phyloP scores from a whole-genome alignment of 129 eudicot species.

The Centrapalus pauciflorus region DNA sequence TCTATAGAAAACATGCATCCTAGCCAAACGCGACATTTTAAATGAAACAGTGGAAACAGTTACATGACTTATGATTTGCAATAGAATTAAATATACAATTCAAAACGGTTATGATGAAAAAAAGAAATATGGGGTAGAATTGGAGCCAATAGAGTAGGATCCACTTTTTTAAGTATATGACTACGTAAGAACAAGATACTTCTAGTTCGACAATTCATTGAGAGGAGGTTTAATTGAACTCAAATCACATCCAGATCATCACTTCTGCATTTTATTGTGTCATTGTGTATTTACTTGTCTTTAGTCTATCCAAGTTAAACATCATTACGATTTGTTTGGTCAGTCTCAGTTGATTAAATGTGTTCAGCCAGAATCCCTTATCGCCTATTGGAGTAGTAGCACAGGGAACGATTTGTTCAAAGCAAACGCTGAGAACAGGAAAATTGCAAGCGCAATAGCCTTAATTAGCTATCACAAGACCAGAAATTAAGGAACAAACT shows the following conservation, averaged over 20 bases:
- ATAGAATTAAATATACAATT: not conserved
- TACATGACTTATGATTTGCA: constrained; percentile 5
- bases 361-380: not conserved
- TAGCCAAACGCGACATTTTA: not conserved
- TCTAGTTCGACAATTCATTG: not conserved
- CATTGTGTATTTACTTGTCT: not conserved
- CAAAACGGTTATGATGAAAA: not conserved
- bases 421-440: too few relatives aligned
- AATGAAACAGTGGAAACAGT: not conserved
- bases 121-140: constrained; percentile 2
- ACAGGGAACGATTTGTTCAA: too few relatives aligned
- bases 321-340: not conserved
- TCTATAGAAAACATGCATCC: not conserved
- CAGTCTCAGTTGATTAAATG: too few relatives aligned
- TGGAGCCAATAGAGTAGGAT: not conserved
- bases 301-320: not conserved
- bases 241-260: constrained; percentile 10
- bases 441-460: too few relatives aligned
- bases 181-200: not conserved
- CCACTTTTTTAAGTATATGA: not conserved
- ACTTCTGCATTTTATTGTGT: not conserved
- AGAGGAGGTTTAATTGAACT: not conserved
- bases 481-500: too few relatives aligned
- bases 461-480: too few relatives aligned
- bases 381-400: too few relatives aligned